Conservation (phyloP, 352 stramenopile species). For the Globisporangium solare region DNA sequence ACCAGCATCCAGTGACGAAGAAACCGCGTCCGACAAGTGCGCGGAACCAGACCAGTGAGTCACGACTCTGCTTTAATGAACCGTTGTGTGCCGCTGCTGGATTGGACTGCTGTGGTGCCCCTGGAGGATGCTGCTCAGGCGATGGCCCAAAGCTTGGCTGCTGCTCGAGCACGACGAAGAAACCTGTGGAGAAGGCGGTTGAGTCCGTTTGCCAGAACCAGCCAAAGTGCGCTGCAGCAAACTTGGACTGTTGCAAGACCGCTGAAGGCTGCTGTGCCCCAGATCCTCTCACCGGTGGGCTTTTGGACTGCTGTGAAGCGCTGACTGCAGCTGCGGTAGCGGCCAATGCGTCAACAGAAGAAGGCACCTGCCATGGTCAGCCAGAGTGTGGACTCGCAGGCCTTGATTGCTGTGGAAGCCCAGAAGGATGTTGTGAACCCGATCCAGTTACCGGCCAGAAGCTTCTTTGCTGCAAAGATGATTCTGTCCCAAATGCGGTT, state of each 20-base stretch:
- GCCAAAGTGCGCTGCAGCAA: constrained; percentile 25
- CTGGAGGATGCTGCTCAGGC: constrained; percentile 38
- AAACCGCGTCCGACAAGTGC: constrained; percentile 19
- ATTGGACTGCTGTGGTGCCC: constrained; percentile 39
- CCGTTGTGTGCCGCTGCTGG: constrained; percentile 33
- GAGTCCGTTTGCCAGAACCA: constrained; percentile 26
- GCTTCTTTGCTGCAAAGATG: constrained; percentile 18
- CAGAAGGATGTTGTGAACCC: constrained; percentile 24
- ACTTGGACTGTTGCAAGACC: constrained; percentile 31
- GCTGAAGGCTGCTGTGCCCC: constrained; percentile 32
- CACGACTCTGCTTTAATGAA: constrained; percentile 30
- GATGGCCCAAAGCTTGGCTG: constrained; percentile 34
- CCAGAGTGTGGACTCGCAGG: constrained; percentile 11
- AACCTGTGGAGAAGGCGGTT: neutral
- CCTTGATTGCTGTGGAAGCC: constrained; percentile 20
- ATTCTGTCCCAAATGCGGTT: neutral
- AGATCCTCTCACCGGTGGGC: constrained; percentile 18
- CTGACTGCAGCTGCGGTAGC: neutral
- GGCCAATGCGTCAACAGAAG: neutral
- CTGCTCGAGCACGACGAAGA: constrained; percentile 17
- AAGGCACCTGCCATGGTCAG: constrained; percentile 4
- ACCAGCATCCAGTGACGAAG: constrained; percentile 35
- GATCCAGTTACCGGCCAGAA: constrained; percentile 15
- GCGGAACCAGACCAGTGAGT: constrained; percentile 1
- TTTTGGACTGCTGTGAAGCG: constrained; percentile 26